Conservation (phyloP, 2,329 filamentous ascomycete genomes). For the Fulvia fulva region DNA sequence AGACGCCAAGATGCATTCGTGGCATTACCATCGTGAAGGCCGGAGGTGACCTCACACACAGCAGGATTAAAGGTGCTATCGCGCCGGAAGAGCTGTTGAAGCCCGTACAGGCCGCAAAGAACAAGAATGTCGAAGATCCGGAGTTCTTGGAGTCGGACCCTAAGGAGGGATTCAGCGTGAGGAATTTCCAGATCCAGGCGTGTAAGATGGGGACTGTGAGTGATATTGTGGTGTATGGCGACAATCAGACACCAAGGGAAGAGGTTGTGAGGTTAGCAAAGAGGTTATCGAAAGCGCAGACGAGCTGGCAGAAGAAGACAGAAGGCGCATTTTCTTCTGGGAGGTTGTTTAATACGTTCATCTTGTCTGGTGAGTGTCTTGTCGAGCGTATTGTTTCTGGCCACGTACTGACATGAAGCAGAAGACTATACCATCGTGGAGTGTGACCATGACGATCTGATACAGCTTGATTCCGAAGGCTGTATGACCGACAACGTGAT, state of each 20-base stretch:
- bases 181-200: constrained; percentile 95
- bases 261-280: constrained; percentile 63
- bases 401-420: constrained; percentile 39
- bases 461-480: constrained; percentile 71
- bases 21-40: constrained; percentile 84
- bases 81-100: constrained; percentile 75
- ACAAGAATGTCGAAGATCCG: constrained; percentile 37
- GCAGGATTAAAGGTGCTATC: constrained; percentile 83
- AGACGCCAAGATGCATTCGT: constrained; percentile 71
- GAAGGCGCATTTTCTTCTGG: constrained; percentile 39
- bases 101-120: constrained; percentile 24
- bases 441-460: constrained; percentile 61
- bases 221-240: constrained; percentile 89
- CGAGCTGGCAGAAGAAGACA: constrained; percentile 66
- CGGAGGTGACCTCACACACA: constrained; percentile 68
- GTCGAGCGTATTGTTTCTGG: constrained; percentile 1
- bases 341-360: constrained; percentile 79
- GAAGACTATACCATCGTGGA: constrained; percentile 70
- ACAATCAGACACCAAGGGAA: constrained; percentile 58
- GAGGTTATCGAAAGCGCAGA: constrained; percentile 70
- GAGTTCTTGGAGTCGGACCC: constrained; percentile 83
- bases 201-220: constrained; percentile 83
- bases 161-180: constrained; percentile 83
- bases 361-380: constrained; percentile 54
- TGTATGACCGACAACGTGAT: constrained; percentile 70